Evolutionary conservation across 495 filamentous ascomycete genomes (phyloP).

Genomic region (Eremomyces bilateralis): DNA sequence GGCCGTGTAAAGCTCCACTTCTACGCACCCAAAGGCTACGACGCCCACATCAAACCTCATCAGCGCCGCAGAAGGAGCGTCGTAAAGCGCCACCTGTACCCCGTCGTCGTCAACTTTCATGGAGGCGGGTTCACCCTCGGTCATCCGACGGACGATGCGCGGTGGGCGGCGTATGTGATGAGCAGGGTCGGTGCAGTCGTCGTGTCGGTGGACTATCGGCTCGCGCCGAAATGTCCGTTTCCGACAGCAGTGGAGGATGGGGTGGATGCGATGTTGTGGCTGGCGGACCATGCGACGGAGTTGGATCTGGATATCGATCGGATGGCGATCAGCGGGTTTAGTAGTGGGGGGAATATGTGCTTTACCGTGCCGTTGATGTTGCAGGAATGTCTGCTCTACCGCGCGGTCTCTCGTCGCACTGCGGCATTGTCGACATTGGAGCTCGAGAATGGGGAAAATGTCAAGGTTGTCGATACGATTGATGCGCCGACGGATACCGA

Average conservation of each 20-base stretch:
- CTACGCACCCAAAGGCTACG: slow-evolving; percentile 50
- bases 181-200: slow-evolving; percentile 20
- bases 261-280: slow-evolving; percentile 20
- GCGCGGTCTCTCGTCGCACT: no score
- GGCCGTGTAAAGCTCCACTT: slow-evolving; percentile 51
- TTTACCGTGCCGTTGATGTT: slow-evolving; percentile 61
- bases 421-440: no score
- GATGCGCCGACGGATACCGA: not conserved
- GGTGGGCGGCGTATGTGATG: slow-evolving; percentile 19
- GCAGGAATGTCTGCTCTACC: slow-evolving; percentile 18
- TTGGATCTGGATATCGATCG: slow-evolving; percentile 32
- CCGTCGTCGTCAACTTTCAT: slow-evolving; percentile 24
- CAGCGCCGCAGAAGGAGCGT: slow-evolving; percentile 17
- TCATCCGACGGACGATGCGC: slow-evolving; percentile 19
- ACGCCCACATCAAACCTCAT: no score
- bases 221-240: slow-evolving; percentile 22
- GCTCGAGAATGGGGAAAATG: not conserved
- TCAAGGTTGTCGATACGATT: no score
- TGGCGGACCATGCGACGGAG: slow-evolving; percentile 21
- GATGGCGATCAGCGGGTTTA: slow-evolving; percentile 66
- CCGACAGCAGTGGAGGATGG: slow-evolving; percentile 26
- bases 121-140: slow-evolving; percentile 24
- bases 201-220: slow-evolving; percentile 21
- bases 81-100: slow-evolving; percentile 19
- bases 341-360: slow-evolving; percentile 67